A percentile compares a stretch with the other conserved stretches of the same genome.
Evolutionary conservation across 140 eudicot genomes (phyloP).

Genomic region (Stevia rebaudiana): DNA sequence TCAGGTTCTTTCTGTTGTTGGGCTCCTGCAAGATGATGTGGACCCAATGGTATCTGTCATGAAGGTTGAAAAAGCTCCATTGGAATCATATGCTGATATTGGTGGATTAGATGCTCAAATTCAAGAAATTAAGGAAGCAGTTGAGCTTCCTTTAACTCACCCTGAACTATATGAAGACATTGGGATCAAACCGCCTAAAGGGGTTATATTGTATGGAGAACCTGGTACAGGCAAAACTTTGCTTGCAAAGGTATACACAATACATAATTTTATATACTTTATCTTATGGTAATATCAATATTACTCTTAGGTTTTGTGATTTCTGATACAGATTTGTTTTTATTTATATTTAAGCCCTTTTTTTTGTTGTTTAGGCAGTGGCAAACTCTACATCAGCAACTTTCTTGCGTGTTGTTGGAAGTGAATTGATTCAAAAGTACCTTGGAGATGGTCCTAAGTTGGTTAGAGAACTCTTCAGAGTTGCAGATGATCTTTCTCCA

Average conservation of each 20-base stretch:
- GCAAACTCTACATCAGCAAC: constrained; percentile 96
- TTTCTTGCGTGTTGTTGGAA: constrained; percentile 90
- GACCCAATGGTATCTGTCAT: constrained; percentile 98
- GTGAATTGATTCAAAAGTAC: constrained; percentile 90
- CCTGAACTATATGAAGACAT: constrained; percentile 94
- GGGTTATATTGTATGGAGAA: constrained; percentile 94
- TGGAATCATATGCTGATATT: constrained; percentile 95
- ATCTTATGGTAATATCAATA: background rate
- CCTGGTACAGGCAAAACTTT: constrained; percentile 97
- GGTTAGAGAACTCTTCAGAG: constrained; percentile 89
- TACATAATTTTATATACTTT: background rate
- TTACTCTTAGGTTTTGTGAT: background rate
- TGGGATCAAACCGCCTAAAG: constrained; percentile 96
- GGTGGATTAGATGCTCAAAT: constrained; percentile 98
- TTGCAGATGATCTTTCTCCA: constrained; percentile 93
- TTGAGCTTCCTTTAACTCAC: constrained; percentile 92
- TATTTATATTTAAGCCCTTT: background rate
- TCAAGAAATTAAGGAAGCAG: constrained; percentile 97
- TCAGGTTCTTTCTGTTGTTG: constrained; percentile 98
- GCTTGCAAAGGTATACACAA: constrained; percentile 75
- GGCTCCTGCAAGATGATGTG: constrained; percentile 93
- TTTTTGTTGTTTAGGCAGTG: constrained; percentile 57
- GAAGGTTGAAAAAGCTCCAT: constrained; percentile 98
- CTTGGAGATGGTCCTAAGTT: constrained; percentile 93
- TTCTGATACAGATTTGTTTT: background rate